Evolutionary conservation across 1,284 basidiomycete species (phyloP).

Genomic region (Sanghuangporus baumii): DNA sequence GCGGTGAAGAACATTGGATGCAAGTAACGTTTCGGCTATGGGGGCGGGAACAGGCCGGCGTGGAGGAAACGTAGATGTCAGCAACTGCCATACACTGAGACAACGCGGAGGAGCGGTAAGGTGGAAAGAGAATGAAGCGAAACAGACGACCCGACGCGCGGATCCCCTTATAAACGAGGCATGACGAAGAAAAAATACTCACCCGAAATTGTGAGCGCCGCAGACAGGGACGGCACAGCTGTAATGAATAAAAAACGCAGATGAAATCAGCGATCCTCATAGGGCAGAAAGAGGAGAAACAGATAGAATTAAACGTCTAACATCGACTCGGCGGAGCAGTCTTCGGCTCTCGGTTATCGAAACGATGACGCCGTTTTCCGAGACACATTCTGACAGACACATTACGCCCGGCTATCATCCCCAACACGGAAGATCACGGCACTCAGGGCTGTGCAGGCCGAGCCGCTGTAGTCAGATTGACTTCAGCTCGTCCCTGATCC

Average conservation of each 20-base stretch:
- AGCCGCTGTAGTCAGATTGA: background rate
- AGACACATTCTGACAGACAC: background rate
- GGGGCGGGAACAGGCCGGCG: background rate
- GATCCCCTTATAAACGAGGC: constrained; percentile 5
- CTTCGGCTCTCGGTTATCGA: background rate
- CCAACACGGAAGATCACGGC: background rate
- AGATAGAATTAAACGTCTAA: background rate
- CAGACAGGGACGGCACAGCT: constrained; percentile 17
- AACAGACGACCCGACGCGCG: constrained; percentile 7
- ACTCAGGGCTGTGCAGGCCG: background rate
- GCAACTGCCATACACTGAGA: constrained; percentile 7
- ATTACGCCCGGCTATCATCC: background rate
- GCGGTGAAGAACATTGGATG: constrained; percentile 65
- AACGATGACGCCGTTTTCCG: background rate
- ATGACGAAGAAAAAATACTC: constrained; percentile 5
- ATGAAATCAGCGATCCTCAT: constrained; percentile 8
- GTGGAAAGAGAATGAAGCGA: constrained; percentile 9
- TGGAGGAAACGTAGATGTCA: background rate
- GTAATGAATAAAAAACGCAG: constrained; percentile 4
- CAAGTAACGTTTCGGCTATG: constrained; percentile 67
- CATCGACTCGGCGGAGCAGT: background rate
- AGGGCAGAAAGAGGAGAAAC: background rate
- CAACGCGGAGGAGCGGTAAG: constrained; percentile 22
- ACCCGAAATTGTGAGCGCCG: constrained; percentile 22
- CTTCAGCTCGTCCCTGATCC: background rate